Conservation (phyloP, 1,284 basidiomycete genomes). For the Ceratobasidium sp. region DNA sequence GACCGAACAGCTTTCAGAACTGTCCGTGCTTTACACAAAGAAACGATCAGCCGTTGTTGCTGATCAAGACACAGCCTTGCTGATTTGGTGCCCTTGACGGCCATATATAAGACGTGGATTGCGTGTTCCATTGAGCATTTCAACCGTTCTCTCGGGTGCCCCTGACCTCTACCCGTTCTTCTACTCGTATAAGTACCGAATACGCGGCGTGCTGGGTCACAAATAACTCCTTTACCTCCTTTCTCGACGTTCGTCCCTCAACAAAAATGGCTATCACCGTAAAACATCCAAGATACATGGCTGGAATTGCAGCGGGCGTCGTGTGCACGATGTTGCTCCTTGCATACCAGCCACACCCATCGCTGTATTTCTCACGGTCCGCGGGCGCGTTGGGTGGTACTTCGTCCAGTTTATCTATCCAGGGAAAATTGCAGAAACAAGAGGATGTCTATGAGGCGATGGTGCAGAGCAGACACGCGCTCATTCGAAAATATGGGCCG, state of each 20-base stretch:
- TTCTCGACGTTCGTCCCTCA: too few relatives aligned
- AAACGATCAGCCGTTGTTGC: neutral
- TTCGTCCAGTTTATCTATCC: neutral
- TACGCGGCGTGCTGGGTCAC: neutral
- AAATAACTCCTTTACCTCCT: neutral
- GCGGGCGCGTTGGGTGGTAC: neutral
- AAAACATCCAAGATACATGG: conserved; percentile 9
- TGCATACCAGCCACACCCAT: conserved; percentile 9
- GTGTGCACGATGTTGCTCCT: conserved; percentile 20
- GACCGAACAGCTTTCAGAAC: neutral
- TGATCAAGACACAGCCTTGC: neutral
- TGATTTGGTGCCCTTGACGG: neutral
- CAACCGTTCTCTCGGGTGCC: neutral
- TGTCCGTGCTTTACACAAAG: neutral
- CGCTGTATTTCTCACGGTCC: neutral
- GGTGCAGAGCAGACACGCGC: conserved; percentile 6
- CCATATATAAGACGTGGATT: neutral
- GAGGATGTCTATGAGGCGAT: neutral
- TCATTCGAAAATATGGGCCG: conserved; percentile 9
- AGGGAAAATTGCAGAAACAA: neutral
- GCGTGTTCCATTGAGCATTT: neutral
- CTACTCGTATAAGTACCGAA: neutral
- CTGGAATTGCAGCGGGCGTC: conserved; percentile 13
- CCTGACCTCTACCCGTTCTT: neutral
- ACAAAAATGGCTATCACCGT: neutral